Percentiles rank a stretch among this genome's conserved stretches.
phyloP scores from a whole-genome alignment of 805 yeast genomes.

The Candida awuae region DNA sequence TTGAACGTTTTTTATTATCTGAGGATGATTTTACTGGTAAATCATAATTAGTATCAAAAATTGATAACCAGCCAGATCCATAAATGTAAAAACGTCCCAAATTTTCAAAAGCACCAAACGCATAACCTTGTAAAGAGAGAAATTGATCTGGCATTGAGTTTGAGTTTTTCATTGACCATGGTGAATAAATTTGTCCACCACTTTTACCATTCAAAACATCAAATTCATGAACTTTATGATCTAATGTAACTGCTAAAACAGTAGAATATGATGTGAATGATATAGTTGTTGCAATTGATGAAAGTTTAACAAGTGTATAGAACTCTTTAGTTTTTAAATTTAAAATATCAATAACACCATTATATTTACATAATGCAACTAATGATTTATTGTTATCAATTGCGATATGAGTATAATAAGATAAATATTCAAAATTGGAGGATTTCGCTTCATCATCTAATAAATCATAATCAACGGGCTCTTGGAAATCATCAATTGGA shows the following conservation, averaged over 20 bases:
- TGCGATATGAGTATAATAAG: slow-evolving; percentile 45
- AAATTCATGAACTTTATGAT: slow-evolving; percentile 69
- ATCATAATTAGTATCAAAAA: slow-evolving; percentile 45
- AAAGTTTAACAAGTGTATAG: slow-evolving; percentile 46
- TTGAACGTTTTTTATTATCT: slow-evolving; percentile 26
- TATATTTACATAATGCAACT: slow-evolving; percentile 52
- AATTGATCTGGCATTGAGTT: slow-evolving; percentile 67
- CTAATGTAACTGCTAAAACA: slow-evolving; percentile 60
- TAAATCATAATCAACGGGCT: slow-evolving; percentile 26
- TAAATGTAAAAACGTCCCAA: slow-evolving; percentile 65
- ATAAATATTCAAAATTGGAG: slow-evolving; percentile 27
- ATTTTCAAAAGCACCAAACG: slow-evolving; percentile 58
- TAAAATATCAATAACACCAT: slow-evolving; percentile 56
- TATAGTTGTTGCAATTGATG: slow-evolving; percentile 45
- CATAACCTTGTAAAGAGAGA: slow-evolving; percentile 49
- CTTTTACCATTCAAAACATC: slow-evolving; percentile 24
- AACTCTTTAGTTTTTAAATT: slow-evolving; percentile 24
- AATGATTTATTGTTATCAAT: slow-evolving; percentile 37
- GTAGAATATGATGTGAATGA: slow-evolving; percentile 43
- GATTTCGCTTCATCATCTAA: slow-evolving; percentile 10
- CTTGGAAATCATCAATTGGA: slow-evolving; percentile 35
- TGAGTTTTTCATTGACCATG: slow-evolving; percentile 75
- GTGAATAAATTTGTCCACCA: slow-evolving; percentile 38
- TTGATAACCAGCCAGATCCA: slow-evolving; percentile 77
- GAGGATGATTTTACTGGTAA: slow-evolving; percentile 1